Evolutionary conservation across 2,329 filamentous ascomycete species (phyloP), one percentile per base, ranked within the genome.

Genomic region (Leptodontidium sp.): DNA sequence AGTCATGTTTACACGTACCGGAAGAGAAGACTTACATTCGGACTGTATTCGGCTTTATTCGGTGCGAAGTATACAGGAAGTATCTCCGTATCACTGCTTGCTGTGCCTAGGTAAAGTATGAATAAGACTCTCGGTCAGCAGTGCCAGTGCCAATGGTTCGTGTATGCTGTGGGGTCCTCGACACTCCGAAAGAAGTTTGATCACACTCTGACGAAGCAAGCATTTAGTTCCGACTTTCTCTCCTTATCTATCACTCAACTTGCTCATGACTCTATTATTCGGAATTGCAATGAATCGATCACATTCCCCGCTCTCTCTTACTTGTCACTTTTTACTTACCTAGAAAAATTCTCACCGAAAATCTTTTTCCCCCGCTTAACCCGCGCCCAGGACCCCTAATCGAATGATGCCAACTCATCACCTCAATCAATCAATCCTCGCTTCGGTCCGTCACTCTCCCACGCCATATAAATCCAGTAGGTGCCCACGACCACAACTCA

Each of bases 331-430:
- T 15, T 57, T 24, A 24, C n/a, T 50, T 11, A 50, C 47, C 21
- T 11, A 11, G n/a, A 50, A 5, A 4, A 9, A 50, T 50, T 21
- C 21, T 43, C 32, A 40, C 17, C n/a, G 52, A 35, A 26, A 55
- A 40, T 35, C 52, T 40, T 40, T 26, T 26, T 45, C 21, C 21
- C 21, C 21, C 55, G 55, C 55, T 38, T 43, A 11, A n/a, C 55
- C 32, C 35, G n/a, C 32, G 55, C 55, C 32, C 35, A 12, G 17
- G 55, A 24, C 55, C n/a, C 32, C 35, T 29, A 58, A 26, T 50
- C n/a, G n/a, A 50, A 21, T 9, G 47, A 50, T 59, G 57, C 35
- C 57, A 59, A 26, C 57, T 59, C 57, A 59, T 59, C 21, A 40
- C 26, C 43, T 59, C 21, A 40, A 29, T 45, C 57, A 21, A 40